Conservation (phyloP, 2,329 filamentous ascomycete species). For the Mariannaea sp. region DNA sequence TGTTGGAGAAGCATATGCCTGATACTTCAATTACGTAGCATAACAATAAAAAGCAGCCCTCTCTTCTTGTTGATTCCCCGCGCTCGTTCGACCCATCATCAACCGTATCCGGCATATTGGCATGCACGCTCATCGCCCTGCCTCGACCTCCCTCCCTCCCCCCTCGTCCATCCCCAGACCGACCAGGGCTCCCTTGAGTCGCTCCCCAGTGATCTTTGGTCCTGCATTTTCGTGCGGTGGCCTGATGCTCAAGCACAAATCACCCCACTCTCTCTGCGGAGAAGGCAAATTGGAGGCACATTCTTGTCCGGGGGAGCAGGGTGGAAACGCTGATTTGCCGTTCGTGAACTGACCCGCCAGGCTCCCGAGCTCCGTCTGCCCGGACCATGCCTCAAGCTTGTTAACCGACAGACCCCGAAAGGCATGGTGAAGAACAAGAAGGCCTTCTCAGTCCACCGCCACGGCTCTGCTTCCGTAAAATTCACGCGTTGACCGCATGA, state of each 20-base stretch:
- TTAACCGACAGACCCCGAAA: constrained; percentile 25
- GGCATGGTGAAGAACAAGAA: background rate
- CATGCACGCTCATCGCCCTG: background rate
- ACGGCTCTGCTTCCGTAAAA: constrained; percentile 15
- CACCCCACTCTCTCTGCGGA: constrained; percentile 17
- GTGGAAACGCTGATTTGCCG: background rate
- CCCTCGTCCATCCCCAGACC: constrained; percentile 1
- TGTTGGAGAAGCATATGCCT: too few species aligned
- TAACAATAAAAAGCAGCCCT: background rate
- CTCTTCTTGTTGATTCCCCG: too few species aligned
- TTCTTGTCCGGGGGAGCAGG: background rate
- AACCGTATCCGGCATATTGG: too few species aligned
- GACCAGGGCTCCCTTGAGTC: background rate
- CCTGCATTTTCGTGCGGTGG: constrained; percentile 8
- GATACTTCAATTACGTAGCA: too few species aligned
- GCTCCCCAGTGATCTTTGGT: background rate
- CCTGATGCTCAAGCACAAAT: constrained; percentile 12
- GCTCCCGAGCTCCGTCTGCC: constrained; percentile 17
- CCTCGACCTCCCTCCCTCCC: background rate
- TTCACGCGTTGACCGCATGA: background rate
- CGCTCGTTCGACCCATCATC: background rate
- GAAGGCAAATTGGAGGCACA: constrained; percentile 5
- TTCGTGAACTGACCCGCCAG: constrained; percentile 7
- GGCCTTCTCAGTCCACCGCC: constrained; percentile 9
- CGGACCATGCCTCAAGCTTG: background rate